Percentiles rank a stretch among this genome's conserved stretches.
Evolutionary conservation across 768 basidiomycete genomes (phyloP).

Genomic region (Collybia sordida): DNA sequence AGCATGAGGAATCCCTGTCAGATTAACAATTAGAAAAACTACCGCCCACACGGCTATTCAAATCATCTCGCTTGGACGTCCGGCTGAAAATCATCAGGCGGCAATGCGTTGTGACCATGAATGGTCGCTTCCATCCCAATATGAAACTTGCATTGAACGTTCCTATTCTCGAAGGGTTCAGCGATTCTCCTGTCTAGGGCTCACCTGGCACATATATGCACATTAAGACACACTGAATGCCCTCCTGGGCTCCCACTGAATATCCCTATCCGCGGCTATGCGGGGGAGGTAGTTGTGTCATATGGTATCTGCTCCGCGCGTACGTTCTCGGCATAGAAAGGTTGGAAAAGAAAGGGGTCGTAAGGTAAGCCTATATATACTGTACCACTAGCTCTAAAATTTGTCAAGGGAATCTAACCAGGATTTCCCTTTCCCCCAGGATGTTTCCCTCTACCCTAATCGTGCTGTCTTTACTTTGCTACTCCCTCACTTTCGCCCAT

Average conservation of each 20-base stretch:
- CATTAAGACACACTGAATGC: too few relatives aligned
- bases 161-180: not conserved
- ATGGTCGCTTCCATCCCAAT: slow-evolving; percentile 3
- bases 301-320: slow-evolving; percentile 5
- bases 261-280: slow-evolving; percentile 7
- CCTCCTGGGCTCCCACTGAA: not conserved
- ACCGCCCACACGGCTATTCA: not conserved
- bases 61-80: not conserved
- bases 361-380: too few relatives aligned
- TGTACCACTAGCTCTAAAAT: too few relatives aligned
- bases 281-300: slow-evolving; percentile 2
- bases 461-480: not conserved
- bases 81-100: slow-evolving; percentile 5
- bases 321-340: too few relatives aligned
- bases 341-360: too few relatives aligned
- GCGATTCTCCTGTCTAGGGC: not conserved
- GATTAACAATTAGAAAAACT: not conserved
- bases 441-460: not conserved
- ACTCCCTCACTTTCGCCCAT: not conserved
- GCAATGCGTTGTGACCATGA: slow-evolving; percentile 1
- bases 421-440: slow-evolving; percentile 36
- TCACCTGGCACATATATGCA: not conserved
- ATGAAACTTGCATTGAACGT: not conserved
- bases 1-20: too few relatives aligned
- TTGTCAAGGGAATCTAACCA: slow-evolving; percentile 32